Evolutionary conservation across 2,329 filamentous ascomycete genomes (phyloP).

Genomic region (Pseudogymnoascus sp.): DNA sequence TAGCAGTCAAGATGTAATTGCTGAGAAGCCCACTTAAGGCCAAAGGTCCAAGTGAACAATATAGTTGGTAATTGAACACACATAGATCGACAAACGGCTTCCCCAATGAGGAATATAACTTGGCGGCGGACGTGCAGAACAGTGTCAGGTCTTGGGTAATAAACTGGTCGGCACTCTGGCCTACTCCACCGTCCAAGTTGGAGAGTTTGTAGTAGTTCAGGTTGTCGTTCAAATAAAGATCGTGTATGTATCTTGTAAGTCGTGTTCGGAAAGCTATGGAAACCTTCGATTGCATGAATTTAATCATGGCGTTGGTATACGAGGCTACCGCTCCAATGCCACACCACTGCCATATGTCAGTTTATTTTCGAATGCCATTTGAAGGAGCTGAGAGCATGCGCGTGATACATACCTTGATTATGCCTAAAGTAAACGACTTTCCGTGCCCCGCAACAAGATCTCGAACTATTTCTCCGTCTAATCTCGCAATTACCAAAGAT

Average conservation of each 20-base stretch:
- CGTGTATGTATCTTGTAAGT: conserved; percentile 92
- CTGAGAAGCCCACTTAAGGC: conserved; percentile 78
- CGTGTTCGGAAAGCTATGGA: conserved; percentile 96
- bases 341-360: conserved; percentile 57
- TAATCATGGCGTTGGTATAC: conserved; percentile 98
- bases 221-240: conserved; percentile 89
- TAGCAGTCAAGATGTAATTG: conserved; percentile 92
- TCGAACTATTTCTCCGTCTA: conserved; percentile 93
- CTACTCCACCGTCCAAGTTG: conserved; percentile 87
- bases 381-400: conserved; percentile 15
- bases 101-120: conserved; percentile 91
- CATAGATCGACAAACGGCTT: conserved; percentile 96
- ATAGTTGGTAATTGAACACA: conserved; percentile 97
- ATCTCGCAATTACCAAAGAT: conserved; percentile 80
- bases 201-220: conserved; percentile 94
- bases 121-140: conserved; percentile 88
- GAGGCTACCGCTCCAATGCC: conserved; percentile 88
- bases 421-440: conserved; percentile 77
- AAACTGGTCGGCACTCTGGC: conserved; percentile 88
- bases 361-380: background rate
- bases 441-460: conserved; percentile 95
- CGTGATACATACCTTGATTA: conserved; percentile 56
- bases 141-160: conserved; percentile 95
- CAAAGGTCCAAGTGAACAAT: conserved; percentile 79
- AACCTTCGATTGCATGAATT: conserved; percentile 94